Conservation (phyloP, 306 rosid genomes). For the Clitoria ternatea region DNA sequence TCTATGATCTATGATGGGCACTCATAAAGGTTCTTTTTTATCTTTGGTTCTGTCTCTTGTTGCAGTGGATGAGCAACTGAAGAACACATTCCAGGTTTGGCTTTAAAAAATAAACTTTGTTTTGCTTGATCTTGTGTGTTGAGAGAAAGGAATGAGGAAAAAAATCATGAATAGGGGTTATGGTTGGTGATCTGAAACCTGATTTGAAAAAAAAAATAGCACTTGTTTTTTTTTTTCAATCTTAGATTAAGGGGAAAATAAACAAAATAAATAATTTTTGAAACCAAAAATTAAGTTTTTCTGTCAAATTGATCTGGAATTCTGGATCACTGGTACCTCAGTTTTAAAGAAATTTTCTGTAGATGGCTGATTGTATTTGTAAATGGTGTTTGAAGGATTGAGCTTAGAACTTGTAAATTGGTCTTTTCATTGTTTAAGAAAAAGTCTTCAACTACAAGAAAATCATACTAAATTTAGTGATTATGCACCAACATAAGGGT, state of each 20-base stretch:
- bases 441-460: neutral
- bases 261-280: neutral
- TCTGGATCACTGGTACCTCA: conserved; percentile 18
- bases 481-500: neutral
- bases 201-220: neutral
- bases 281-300: neutral
- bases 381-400: neutral
- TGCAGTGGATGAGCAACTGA: conserved; percentile 68
- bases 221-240: neutral
- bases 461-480: conserved; percentile 7
- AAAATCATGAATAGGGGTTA: neutral
- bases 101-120: neutral
- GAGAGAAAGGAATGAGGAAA: neutral
- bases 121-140: conserved; percentile 28
- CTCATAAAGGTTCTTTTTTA: neutral
- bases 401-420: neutral
- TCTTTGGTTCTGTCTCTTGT: neutral
- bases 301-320: conserved; percentile 27
- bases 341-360: neutral
- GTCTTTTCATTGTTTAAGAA: neutral
- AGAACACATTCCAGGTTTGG: conserved; percentile 71
- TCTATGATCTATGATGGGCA: conserved; percentile 24
- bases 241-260: neutral
- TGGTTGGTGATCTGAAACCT: conserved; percentile 27
- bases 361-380: neutral